phyloP scores from a whole-genome alignment of 176 grass and related monocot genomes.

The Puccinellia tenuiflora region DNA sequence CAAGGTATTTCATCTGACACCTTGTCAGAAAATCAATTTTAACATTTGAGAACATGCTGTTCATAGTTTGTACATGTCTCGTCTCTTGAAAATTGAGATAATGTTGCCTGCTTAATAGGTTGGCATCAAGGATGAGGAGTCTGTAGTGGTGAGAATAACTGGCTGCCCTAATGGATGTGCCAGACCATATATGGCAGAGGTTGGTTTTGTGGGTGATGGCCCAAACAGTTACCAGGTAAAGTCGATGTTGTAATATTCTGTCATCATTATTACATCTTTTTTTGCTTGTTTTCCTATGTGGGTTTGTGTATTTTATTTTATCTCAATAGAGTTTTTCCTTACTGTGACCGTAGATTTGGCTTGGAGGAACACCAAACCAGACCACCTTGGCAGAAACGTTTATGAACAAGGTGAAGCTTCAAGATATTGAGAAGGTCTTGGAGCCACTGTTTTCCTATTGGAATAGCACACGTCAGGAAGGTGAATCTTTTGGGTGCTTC shows the following conservation, averaged over 20 bases:
- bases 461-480: conserved; percentile 51
- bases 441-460: conserved; percentile 89
- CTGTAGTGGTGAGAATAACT: conserved; percentile 88
- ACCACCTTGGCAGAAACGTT: conserved; percentile 73
- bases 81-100: conserved; percentile 26
- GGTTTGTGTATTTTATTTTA: not conserved
- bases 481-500: conserved; percentile 95
- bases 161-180: conserved; percentile 97
- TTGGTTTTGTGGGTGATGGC: conserved; percentile 97
- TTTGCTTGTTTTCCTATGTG: not conserved
- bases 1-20: conserved; percentile 45
- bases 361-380: conserved; percentile 91
- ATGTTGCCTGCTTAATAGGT: conserved; percentile 43
- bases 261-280: not conserved
- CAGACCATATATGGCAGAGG: conserved; percentile 95
- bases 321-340: conserved; percentile 8
- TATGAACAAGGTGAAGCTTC: conserved; percentile 94
- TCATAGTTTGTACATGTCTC: not conserved
- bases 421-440: conserved; percentile 92
- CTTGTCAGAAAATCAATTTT: not conserved
- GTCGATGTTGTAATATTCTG: not conserved
- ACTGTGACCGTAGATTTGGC: conserved; percentile 71
- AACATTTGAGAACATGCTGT: not conserved
- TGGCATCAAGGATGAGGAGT: conserved; percentile 63
- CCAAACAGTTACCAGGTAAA: conserved; percentile 96